phyloP scores from a whole-genome alignment of 2,329 filamentous ascomycete species.

The Lojkania enalia region DNA sequence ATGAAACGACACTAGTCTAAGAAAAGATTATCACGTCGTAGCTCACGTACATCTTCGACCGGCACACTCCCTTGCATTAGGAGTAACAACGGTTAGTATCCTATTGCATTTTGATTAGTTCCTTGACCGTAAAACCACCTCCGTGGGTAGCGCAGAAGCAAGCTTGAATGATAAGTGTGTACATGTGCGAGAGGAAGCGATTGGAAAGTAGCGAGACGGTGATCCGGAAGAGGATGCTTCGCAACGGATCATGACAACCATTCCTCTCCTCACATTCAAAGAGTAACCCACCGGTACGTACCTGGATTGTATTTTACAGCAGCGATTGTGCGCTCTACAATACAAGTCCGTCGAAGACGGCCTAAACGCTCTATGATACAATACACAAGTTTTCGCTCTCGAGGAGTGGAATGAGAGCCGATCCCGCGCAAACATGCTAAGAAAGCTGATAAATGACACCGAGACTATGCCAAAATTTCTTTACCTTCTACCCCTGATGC shows the following conservation, averaged over 20 bases:
- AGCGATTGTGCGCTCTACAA: conserved; percentile 1
- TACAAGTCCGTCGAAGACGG: not conserved
- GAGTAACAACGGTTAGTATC: too few species aligned
- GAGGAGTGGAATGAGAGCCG: conserved; percentile 11
- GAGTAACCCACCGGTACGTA: not conserved
- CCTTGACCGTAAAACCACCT: too few species aligned
- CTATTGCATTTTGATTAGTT: too few species aligned
- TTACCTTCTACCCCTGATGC: not conserved
- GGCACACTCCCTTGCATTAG: too few species aligned
- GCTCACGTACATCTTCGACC: too few species aligned
- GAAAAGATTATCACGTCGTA: too few species aligned
- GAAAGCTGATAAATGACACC: not conserved
- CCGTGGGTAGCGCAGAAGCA: too few species aligned
- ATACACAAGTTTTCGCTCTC: conserved; percentile 5
- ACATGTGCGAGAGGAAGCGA: conserved; percentile 13
- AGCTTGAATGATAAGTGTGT: conserved; percentile 10
- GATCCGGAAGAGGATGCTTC: conserved; percentile 7
- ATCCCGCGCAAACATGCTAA: not conserved
- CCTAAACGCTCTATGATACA: conserved; percentile 10
- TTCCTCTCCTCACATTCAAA: not conserved
- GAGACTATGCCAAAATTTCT: conserved; percentile 1
- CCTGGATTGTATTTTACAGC: not conserved
- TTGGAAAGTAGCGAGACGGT: conserved; percentile 5
- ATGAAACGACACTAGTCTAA: too few species aligned
- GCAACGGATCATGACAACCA: not conserved